These are phyloP conservation scores for Dillenia turbinata DNA, from an alignment of 164 flowering plant species.

Conservation along the genomic window DNA sequence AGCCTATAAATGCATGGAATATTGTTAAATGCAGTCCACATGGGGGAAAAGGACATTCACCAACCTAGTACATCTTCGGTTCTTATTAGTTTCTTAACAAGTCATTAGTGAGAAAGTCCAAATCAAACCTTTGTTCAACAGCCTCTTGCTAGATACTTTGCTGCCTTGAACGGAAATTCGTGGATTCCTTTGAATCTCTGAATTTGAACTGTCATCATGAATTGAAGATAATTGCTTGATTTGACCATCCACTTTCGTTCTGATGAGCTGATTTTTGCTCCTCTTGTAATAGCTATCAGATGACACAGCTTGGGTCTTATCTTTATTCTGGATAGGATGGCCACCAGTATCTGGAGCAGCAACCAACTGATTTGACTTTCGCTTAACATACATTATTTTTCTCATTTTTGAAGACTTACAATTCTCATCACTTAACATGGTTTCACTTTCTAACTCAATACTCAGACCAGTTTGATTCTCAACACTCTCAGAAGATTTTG, in stretches of 20 bases:
- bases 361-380: conserved; percentile 68
- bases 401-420: conserved; percentile 18
- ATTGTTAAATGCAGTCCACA: too few species aligned
- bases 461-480: conserved; percentile 26
- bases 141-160: conserved; percentile 30
- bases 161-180: conserved; percentile 14
- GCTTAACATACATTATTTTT: conserved; percentile 54
- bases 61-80: too few species aligned
- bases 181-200: conserved; percentile 26
- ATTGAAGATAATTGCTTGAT: conserved; percentile 12
- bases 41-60: too few species aligned
- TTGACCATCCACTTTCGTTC: conserved; percentile 40
- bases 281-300: conserved; percentile 68
- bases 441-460: conserved; percentile 23
- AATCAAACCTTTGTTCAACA: conserved; percentile 39
- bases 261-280: conserved; percentile 72
- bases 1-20: too few species aligned
- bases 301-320: conserved; percentile 24
- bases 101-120: too few species aligned
- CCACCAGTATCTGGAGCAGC: conserved; percentile 41
- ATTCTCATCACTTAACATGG: conserved; percentile 24
- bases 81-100: too few species aligned
- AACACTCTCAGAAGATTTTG: conserved; percentile 15
- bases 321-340: conserved; percentile 20
- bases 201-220: conserved; percentile 24